Evolutionary conservation across 2,329 filamentous ascomycete species (phyloP).

Genomic region (Penicillium sp.): DNA sequence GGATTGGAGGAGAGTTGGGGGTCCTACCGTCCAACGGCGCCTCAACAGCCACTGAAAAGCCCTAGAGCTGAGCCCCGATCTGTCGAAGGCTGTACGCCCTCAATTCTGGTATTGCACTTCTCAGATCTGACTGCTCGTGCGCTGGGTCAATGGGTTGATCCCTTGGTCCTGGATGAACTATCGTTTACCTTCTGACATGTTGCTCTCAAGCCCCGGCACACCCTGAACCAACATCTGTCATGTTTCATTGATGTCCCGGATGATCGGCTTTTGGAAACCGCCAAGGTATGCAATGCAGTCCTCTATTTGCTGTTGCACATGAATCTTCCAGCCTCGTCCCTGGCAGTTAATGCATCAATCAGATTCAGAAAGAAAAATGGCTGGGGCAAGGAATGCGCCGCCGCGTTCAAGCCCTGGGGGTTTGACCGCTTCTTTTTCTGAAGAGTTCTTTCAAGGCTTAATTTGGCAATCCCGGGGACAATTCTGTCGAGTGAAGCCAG

Average conservation of each 20-base stretch:
- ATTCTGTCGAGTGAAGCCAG: background rate
- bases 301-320: background rate
- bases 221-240: background rate
- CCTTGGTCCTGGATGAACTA: background rate
- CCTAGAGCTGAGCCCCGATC: background rate
- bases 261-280: background rate
- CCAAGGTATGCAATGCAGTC: background rate
- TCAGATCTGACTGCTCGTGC: background rate
- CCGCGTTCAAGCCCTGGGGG: background rate
- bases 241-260: background rate
- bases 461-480: background rate
- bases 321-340: background rate
- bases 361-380: background rate
- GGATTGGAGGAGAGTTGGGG: background rate
- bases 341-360: background rate
- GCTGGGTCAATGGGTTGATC: background rate
- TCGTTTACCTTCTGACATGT: background rate
- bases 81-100: too few relatives aligned
- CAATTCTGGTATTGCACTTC: background rate
- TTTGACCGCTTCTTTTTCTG: conserved; percentile 9
- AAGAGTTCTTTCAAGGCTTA: background rate
- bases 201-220: background rate
- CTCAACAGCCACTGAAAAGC: background rate
- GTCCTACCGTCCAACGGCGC: background rate
- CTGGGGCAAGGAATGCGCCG: background rate